Evolutionary conservation across 225 moss, liverwort and hornwort genomes (phyloP).

Genomic region (Rhytidiadelphus loreus): DNA sequence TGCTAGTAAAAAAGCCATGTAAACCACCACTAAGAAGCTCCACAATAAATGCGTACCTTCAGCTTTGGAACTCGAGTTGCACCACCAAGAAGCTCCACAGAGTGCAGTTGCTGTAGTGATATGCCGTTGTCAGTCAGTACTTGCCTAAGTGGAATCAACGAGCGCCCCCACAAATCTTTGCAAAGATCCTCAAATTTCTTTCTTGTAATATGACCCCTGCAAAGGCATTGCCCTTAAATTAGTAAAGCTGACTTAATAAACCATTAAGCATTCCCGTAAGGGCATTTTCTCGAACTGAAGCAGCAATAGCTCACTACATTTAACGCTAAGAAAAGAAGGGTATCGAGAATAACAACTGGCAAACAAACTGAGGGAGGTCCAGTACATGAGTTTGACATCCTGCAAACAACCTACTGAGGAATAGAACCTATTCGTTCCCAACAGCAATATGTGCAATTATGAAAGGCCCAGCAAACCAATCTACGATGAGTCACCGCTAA

Average conservation of each 20-base stretch:
- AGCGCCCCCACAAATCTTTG: conserved; percentile 69
- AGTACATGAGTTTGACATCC: neutral
- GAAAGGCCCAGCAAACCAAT: neutral
- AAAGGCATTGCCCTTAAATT: neutral
- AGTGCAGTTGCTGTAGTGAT: conserved; percentile 58
- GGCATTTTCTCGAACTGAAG: neutral
- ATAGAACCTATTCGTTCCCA: neutral
- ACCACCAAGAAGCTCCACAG: conserved; percentile 93
- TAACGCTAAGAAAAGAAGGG: neutral
- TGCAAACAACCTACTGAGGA: neutral
- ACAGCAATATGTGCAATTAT: neutral
- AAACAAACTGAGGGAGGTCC: neutral
- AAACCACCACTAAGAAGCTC: neutral
- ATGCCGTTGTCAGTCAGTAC: conserved; percentile 64
- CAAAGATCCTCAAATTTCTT: conserved; percentile 92
- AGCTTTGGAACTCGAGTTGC: conserved; percentile 93
- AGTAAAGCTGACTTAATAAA: neutral
- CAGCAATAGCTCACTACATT: neutral
- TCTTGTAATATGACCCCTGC: conserved; percentile 82
- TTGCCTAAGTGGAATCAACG: conserved; percentile 69
- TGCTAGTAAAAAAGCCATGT: neutral
- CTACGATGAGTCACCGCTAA: neutral
- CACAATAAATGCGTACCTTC: conserved; percentile 36
- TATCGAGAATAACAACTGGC: neutral
- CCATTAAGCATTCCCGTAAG: neutral